Conservation (phyloP, 208 protist genomes). For the Crithidia bombi region DNA sequence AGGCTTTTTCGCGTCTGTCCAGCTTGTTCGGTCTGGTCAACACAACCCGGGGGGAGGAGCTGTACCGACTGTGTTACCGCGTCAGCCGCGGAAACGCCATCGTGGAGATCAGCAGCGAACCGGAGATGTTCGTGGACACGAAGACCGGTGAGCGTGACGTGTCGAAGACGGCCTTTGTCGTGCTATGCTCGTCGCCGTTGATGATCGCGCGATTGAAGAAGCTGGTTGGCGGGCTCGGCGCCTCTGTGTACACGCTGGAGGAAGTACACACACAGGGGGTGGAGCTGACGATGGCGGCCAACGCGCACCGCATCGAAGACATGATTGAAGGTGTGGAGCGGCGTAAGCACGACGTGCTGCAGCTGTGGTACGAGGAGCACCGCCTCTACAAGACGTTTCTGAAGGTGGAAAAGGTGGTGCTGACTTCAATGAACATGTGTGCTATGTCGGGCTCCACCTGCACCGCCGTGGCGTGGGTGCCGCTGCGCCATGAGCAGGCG, state of each 20-base stretch:
- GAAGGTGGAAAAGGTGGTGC: constrained; percentile 55
- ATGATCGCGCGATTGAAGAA: constrained; percentile 92
- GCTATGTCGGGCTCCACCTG: constrained; percentile 83
- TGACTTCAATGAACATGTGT: constrained; percentile 93
- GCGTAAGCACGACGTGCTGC: constrained; percentile 50
- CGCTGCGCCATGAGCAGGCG: constrained; percentile 50
- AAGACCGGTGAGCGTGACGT: constrained; percentile 70
- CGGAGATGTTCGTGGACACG: constrained; percentile 92
- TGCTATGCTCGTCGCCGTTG: constrained; percentile 95
- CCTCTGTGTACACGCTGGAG: constrained; percentile 85
- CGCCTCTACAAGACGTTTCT: constrained; percentile 48
- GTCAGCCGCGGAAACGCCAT: constrained; percentile 97
- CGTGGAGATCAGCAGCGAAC: constrained; percentile 76
- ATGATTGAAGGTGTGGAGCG: constrained; percentile 32
- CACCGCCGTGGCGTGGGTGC: constrained; percentile 94
- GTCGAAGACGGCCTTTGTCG: constrained; percentile 95
- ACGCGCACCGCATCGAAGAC: constrained; percentile 23
- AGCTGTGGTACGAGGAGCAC: constrained; percentile 52
- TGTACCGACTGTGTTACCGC: constrained; percentile 96
- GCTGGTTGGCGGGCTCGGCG: constrained; percentile 96
- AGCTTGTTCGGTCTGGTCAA: constrained; percentile 96
- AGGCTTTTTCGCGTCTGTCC: constrained; percentile 53
- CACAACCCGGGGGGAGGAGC: constrained; percentile 72
- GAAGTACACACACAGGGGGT: constrained; percentile 20
- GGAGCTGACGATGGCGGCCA: constrained; percentile 13